Evolutionary conservation across 2,329 filamentous ascomycete species (phyloP).

Genomic region (Domatiomyces catenatus): DNA sequence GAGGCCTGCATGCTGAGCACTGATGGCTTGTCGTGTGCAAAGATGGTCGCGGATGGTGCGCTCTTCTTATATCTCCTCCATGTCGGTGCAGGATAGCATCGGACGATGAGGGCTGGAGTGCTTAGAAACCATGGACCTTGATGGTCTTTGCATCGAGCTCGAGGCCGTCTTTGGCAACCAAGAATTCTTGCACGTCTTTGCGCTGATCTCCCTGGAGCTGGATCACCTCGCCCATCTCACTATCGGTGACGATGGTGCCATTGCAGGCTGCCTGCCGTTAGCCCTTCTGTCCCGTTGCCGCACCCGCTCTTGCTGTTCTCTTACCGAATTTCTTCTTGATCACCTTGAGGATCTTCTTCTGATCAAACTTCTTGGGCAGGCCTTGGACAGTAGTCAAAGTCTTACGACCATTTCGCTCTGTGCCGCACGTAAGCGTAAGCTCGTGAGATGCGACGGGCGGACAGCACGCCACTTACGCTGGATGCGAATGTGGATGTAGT

Average conservation of each 20-base stretch:
- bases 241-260: conserved; percentile 96
- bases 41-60: not conserved
- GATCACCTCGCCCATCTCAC: conserved; percentile 97
- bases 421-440: conserved; percentile 13
- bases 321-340: conserved; percentile 98
- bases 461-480: conserved; percentile 56
- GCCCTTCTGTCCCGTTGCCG: conserved; percentile 51
- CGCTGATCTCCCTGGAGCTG: conserved; percentile 99
- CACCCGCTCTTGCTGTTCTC: conserved; percentile 19
- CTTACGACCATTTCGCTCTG: conserved; percentile 99
- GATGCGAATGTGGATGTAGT: conserved; percentile 99
- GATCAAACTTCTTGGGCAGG: conserved; percentile 96
- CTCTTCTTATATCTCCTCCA: conserved; percentile 24
- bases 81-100: conserved; percentile 29
- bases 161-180: conserved; percentile 83
- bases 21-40: not conserved
- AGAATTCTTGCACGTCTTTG: conserved; percentile 95
- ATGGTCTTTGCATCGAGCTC: conserved; percentile 93
- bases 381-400: conserved; percentile 99
- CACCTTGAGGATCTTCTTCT: conserved; percentile 99
- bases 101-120: conserved; percentile 25
- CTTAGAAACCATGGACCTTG: conserved; percentile 51
- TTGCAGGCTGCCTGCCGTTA: conserved; percentile 99
- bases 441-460: not conserved
- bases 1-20: not conserved